Evolutionary conservation across 306 rosid species (phyloP), one percentile per base, ranked within the genome.

Genomic region (Canavalia gladiata): DNA sequence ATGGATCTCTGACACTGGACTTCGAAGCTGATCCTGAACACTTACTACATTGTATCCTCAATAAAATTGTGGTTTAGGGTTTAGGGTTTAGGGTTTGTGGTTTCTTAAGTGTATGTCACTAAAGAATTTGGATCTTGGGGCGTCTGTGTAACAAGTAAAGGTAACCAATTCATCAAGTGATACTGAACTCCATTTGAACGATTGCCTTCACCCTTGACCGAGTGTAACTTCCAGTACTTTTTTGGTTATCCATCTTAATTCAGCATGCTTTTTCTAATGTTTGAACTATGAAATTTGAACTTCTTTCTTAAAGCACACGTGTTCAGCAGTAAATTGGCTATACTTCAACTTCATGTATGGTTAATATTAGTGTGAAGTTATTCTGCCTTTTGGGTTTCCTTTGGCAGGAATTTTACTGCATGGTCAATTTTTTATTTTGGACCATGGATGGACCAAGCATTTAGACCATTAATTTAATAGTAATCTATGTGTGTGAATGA

Each of bases 1-100:
- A 62, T 87, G 84, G 50, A 78, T 54, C 34, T 67, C 33, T 84
- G 43, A 69, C 50, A 47, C 43, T 78, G 77, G 72, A 83, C 78
- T 64, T 60, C 47, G 13, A 57, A 80, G 81, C 43, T 72, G 85
- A 80, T 75, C 72, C 65, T 42, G 55, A 66, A 72, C 70, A 41
- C 34, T 34, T 83, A 37, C 71, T 34, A 50, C 31, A 31, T n/a
- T 33, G 60, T 29, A 34, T 43, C 76, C 39, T 74, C 60, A 62
- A 74, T 57, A 25, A 75, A 74, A 41, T 56, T 70, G 50, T 31
- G 41, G 41, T 37, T 37, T 28, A 39, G 4, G 42, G n/a, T n/a
- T n/a, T n/a, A n/a, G n/a, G n/a, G n/a, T n/a, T n/a, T n/a, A n/a
- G n/a, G n/a, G n/a, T n/a, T 56, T 70, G 50, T 31, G 41, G 41